Percentiles rank a stretch among this genome's conserved stretches.
Evolutionary conservation across 2,329 filamentous ascomycete genomes (phyloP).

Genomic region (Claviceps lovelessii): DNA sequence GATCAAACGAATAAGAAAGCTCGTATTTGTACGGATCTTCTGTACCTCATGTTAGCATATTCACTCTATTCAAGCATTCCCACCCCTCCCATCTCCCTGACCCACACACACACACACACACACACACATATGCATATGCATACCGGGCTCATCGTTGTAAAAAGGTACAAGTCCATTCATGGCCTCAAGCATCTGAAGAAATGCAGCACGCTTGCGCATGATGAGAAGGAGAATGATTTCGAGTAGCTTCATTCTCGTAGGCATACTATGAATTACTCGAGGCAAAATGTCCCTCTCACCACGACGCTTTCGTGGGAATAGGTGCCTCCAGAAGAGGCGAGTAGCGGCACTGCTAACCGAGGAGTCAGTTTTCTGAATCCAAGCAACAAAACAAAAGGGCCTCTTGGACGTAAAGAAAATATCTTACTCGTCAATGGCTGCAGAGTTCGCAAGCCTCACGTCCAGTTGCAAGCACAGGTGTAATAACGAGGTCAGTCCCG

Average conservation of each 20-base stretch:
- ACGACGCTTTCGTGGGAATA: conserved; percentile 38
- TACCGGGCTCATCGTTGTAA: conserved; percentile 26
- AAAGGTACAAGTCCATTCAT: conserved; percentile 22
- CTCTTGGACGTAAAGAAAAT: not conserved
- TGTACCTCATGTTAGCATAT: conserved; percentile 1
- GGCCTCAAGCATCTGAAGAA: conserved; percentile 34
- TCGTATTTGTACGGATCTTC: conserved; percentile 46
- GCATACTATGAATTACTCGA: conserved; percentile 33
- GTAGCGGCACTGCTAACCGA: conserved; percentile 14
- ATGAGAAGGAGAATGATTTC: conserved; percentile 44
- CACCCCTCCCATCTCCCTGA: not conserved
- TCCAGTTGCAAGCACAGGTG: conserved; percentile 19
- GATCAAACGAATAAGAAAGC: conserved; percentile 47
- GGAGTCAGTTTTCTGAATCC: conserved; percentile 3
- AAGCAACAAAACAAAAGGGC: not conserved
- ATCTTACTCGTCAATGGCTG: conserved; percentile 14
- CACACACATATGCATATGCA: conserved; percentile 5
- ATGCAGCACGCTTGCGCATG: conserved; percentile 34
- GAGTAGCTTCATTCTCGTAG: conserved; percentile 45
- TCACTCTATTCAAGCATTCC: not conserved
- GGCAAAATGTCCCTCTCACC: conserved; percentile 15
- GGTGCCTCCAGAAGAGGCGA: conserved; percentile 45
- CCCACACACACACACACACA: not conserved
- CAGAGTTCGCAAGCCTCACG: conserved; percentile 11
- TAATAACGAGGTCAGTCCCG: conserved; percentile 17